A percentile compares a stretch with the other conserved stretches of the same genome.
Evolutionary conservation across 2,329 filamentous ascomycete genomes (phyloP).

Genomic region (Fusarium multiceps): DNA sequence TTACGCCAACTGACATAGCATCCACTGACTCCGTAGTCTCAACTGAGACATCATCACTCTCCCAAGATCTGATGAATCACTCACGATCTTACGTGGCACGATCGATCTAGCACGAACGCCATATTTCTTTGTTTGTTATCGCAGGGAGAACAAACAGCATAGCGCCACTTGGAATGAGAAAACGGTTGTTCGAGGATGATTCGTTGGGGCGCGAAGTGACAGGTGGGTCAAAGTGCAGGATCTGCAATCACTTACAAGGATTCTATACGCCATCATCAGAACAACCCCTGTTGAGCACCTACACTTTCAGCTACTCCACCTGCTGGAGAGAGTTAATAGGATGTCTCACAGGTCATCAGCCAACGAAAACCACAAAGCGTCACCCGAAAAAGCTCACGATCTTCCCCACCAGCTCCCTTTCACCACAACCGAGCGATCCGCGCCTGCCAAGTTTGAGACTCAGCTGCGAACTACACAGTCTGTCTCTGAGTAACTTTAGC

Average conservation of each 20-base stretch:
- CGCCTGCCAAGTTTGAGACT: not conserved
- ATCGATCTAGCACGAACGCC: not conserved
- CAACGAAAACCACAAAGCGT: not conserved
- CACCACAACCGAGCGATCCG: not conserved
- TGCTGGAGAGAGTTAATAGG: not conserved
- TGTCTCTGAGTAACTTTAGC: not conserved
- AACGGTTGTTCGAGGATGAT: not conserved
- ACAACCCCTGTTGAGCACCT: not conserved
- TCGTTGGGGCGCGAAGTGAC: not conserved
- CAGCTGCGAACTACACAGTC: not conserved
- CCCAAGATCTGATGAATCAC: not conserved
- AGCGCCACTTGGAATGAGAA: not conserved
- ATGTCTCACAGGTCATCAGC: not conserved
- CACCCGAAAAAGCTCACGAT: not conserved
- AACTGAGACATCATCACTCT: not conserved
- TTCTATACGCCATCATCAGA: not conserved
- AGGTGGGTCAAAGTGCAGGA: conserved; percentile 1
- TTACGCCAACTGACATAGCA: not conserved
- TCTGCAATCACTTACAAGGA: conserved; percentile 7
- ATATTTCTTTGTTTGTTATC: not conserved
- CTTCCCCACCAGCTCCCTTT: not conserved
- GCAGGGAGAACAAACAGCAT: not conserved
- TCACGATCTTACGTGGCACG: not conserved
- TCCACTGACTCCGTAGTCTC: not conserved
- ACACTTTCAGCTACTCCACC: not conserved